A percentile compares a stretch with the other conserved stretches of the same genome.
These are phyloP conservation scores for Xylaria sp. DNA, from an alignment of 495 filamentous ascomycete genomes.

Conservation along the genomic window DNA sequence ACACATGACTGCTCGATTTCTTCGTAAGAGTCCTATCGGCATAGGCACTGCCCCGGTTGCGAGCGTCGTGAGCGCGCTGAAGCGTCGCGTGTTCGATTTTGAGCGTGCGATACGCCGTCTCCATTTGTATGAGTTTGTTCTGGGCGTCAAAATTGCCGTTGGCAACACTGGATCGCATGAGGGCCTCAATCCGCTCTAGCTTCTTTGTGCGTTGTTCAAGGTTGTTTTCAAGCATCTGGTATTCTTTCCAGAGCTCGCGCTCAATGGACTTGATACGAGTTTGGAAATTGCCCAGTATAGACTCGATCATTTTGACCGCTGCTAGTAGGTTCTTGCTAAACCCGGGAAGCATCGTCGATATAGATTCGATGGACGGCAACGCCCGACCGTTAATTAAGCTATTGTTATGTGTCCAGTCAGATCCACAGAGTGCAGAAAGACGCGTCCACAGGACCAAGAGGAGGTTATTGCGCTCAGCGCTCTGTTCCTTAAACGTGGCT, in stretches of 20 bases:
- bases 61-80: constrained; percentile 59
- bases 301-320: constrained; percentile 88
- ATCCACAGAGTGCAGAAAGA: constrained; percentile 82
- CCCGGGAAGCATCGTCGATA: constrained; percentile 77
- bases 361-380: constrained; percentile 79
- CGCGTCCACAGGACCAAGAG: constrained; percentile 87
- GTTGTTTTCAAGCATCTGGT: constrained; percentile 81
- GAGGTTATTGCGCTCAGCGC: constrained; percentile 87
- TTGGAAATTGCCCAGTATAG: constrained; percentile 81
- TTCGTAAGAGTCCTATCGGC: constrained; percentile 27
- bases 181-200: constrained; percentile 84
- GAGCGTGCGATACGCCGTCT: constrained; percentile 79
- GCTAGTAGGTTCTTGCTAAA: constrained; percentile 88
- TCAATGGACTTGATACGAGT: constrained; percentile 82
- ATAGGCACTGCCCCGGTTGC: constrained; percentile 45
- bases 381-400: constrained; percentile 85
- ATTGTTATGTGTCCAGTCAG: constrained; percentile 91
- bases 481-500: constrained; percentile 79
- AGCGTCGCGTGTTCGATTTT: constrained; percentile 83
- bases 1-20: constrained; percentile 33
- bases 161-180: constrained; percentile 64
- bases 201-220: constrained; percentile 81
- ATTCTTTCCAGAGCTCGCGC: constrained; percentile 86
- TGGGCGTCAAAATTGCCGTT: constrained; percentile 54
- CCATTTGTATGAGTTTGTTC: constrained; percentile 71